Percentiles rank a stretch among this genome's conserved stretches.
Conservation (phyloP, 176 grass and related monocot species). For the Carex pumila region DNA sequence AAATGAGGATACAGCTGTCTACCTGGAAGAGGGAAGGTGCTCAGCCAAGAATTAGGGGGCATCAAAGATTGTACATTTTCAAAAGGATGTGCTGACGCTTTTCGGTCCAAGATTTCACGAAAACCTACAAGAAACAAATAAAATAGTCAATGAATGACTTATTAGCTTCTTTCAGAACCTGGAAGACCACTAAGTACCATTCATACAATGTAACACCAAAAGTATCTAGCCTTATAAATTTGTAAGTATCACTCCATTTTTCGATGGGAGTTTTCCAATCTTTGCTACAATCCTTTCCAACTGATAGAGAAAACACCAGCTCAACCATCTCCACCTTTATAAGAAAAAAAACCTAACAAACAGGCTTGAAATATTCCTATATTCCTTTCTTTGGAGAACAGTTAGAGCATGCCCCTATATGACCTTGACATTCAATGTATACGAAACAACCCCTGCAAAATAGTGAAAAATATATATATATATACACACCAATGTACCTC, state of each 20-base stretch:
- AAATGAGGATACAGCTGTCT: neutral
- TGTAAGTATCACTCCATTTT: neutral
- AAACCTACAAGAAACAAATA: conserved; percentile 54
- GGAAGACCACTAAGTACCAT: neutral
- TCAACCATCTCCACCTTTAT: neutral
- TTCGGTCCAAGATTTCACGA: conserved; percentile 71
- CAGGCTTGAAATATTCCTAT: neutral
- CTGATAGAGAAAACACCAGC: neutral
- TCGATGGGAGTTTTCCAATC: neutral
- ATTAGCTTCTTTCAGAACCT: neutral
- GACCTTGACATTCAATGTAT: neutral
- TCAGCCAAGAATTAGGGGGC: conserved; percentile 80
- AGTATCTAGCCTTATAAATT: neutral
- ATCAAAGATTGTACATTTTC: conserved; percentile 90
- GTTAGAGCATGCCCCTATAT: neutral
- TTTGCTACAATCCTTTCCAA: neutral
- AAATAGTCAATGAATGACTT: conserved; percentile 20
- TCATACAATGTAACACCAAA: neutral
- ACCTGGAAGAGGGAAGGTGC: conserved; percentile 62
- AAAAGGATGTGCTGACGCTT: conserved; percentile 78
- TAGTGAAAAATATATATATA: neutral
- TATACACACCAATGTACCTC: neutral
- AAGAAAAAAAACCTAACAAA: neutral
- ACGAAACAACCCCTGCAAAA: neutral
- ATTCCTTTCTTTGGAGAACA: neutral